Conservation (phyloP, 2,329 filamentous ascomycete species). For the Teratosphaeria viscida region DNA sequence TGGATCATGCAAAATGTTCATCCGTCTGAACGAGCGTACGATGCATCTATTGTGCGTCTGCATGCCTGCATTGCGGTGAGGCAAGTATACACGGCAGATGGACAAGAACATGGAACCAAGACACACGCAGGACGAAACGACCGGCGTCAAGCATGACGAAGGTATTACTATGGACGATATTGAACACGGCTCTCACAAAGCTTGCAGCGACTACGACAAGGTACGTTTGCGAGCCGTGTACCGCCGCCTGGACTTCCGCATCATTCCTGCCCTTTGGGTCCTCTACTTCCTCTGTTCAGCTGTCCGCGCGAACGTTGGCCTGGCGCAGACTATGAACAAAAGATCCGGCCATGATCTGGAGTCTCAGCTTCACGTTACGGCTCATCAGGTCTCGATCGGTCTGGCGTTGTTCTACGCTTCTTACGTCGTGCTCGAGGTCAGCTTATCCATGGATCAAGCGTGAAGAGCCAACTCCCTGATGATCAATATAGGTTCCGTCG, state of each 20-base stretch:
- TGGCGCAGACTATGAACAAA: conserved; percentile 89
- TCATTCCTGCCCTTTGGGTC: conserved; percentile 63
- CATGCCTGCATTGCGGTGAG: background rate
- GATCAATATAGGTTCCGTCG: background rate
- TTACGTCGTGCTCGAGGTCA: conserved; percentile 77
- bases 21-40: no score
- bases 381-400: conserved; percentile 72
- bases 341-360: conserved; percentile 62
- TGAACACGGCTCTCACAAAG: background rate
- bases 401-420: conserved; percentile 85
- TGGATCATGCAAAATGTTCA: background rate
- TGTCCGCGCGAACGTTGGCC: conserved; percentile 81
- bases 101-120: background rate
- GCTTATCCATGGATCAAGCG: background rate
- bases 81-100: background rate
- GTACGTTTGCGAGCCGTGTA: conserved; percentile 13
- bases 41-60: no score
- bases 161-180: background rate
- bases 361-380: conserved; percentile 55
- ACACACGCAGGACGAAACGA: background rate
- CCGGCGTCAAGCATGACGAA: background rate
- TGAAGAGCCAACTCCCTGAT: background rate
- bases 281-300: conserved; percentile 89
- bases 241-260: conserved; percentile 19
- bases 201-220: background rate